phyloP scores from a whole-genome alignment of 148 eudicot genomes.

The Vaccinium myrtillus region DNA sequence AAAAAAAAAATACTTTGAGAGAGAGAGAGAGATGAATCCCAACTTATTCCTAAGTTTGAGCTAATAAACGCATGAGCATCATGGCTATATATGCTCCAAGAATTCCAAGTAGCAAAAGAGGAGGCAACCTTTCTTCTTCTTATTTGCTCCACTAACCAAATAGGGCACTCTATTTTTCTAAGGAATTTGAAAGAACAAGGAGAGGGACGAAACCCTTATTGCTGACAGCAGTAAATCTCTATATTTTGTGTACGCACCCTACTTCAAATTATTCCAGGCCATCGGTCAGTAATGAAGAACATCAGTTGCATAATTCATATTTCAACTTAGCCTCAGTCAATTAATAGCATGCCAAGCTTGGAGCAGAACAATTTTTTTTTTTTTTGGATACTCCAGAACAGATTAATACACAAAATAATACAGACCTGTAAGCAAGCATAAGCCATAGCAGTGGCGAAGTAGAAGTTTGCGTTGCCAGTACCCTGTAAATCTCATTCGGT shows the following conservation, averaged over 20 bases:
- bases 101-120: background rate
- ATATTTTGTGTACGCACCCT: background rate
- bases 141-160: background rate
- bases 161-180: background rate
- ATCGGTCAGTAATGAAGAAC: background rate
- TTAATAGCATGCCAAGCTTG: background rate
- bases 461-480: conserved; percentile 98
- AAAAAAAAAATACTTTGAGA: background rate
- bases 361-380: background rate
- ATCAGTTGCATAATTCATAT: background rate
- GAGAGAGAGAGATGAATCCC: background rate
- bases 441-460: conserved; percentile 85
- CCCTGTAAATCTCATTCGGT: conserved; percentile 54
- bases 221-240: background rate
- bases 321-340: background rate
- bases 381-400: background rate
- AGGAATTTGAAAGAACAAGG: background rate
- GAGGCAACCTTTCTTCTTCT: background rate
- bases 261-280: background rate
- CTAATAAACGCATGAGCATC: background rate
- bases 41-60: background rate
- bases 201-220: background rate
- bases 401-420: conserved; percentile 4
- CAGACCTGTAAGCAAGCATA: conserved; percentile 90
- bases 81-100: background rate